phyloP scores from a whole-genome alignment of 768 basidiomycete genomes.

The Steccherinum ochraceum region DNA sequence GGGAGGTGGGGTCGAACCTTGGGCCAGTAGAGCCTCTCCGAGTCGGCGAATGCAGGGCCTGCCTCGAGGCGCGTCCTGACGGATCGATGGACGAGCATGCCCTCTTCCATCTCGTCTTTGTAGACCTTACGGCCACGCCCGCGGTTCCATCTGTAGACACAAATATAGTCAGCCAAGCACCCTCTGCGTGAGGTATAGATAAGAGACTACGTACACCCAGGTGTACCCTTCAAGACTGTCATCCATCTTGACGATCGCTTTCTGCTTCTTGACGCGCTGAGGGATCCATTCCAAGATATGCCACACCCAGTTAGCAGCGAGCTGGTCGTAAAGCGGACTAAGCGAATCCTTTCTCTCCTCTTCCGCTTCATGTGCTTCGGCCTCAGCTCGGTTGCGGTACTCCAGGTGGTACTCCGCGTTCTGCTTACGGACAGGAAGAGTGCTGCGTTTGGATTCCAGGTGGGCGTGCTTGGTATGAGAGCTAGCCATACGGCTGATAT shows the following conservation, averaged over 20 bases:
- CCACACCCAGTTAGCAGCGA: conserved; percentile 42
- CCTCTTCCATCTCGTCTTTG: conserved; percentile 27
- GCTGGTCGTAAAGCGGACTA: conserved; percentile 45
- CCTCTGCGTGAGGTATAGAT: conserved; percentile 19
- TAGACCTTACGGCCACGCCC: conserved; percentile 36
- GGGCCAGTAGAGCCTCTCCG: conserved; percentile 5
- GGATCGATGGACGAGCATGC: conserved; percentile 41
- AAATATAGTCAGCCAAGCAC: conserved; percentile 26
- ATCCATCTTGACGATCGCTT: conserved; percentile 36
- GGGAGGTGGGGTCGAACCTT: conserved; percentile 8
- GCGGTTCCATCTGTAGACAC: conserved; percentile 25
- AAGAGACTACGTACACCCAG: conserved; percentile 10
- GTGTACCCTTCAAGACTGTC: conserved; percentile 3
- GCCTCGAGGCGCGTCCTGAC: conserved; percentile 53
- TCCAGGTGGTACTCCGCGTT: not conserved
- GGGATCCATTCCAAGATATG: conserved; percentile 52
- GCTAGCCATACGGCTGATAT: not conserved
- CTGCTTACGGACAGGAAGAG: not conserved
- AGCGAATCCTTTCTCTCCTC: conserved; percentile 56
- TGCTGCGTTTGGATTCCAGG: not conserved
- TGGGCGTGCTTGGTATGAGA: not conserved
- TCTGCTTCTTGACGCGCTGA: conserved; percentile 6
- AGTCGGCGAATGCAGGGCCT: conserved; percentile 1
- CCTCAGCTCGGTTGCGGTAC: not conserved
- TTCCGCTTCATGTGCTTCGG: conserved; percentile 43